phyloP scores from a whole-genome alignment of 2,329 filamentous ascomycete species.

The Colletotrichum euphorbiae region DNA sequence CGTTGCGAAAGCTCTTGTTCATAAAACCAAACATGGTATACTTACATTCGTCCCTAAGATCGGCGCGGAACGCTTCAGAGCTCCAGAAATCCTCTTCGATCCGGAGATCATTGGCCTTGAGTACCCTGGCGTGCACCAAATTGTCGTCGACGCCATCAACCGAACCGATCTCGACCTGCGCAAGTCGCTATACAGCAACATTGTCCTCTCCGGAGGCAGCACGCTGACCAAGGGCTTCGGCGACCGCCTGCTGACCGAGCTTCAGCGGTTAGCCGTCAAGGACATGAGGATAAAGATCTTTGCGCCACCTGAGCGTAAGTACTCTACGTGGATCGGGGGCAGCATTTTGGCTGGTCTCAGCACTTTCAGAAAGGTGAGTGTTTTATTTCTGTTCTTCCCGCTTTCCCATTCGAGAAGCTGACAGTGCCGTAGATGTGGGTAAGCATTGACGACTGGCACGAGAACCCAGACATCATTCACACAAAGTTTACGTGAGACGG shows the following conservation, averaged over 20 bases:
- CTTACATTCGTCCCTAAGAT: constrained; percentile 62
- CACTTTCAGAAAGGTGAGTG: constrained; percentile 91
- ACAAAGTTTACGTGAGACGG: constrained; percentile 86
- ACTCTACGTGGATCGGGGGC: constrained; percentile 98
- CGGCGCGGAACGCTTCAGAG: constrained; percentile 93
- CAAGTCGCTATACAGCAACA: constrained; percentile 94
- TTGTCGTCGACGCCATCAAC: constrained; percentile 95
- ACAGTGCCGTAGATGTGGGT: constrained; percentile 87
- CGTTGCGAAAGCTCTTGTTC: neutral
- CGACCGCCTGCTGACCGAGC: constrained; percentile 89
- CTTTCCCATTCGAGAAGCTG: neutral
- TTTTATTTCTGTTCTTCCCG: neutral
- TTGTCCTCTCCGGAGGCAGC: constrained; percentile 94
- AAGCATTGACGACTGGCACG: constrained; percentile 99
- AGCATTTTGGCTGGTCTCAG: constrained; percentile 96
- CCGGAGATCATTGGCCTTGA: constrained; percentile 97
- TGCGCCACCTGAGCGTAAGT: constrained; percentile 96
- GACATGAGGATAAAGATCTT: constrained; percentile 99
- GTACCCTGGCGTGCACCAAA: constrained; percentile 97
- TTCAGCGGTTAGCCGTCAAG: constrained; percentile 93
- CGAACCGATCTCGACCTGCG: constrained; percentile 95
- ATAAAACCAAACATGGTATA: neutral
- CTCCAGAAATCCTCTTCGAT: constrained; percentile 97
- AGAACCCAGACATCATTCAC: constrained; percentile 99
- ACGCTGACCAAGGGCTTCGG: constrained; percentile 98